A percentile compares a stretch with the other conserved stretches of the same genome.
Conservation (phyloP, 768 basidiomycete genomes). For the Cystobasidium tubakii region DNA sequence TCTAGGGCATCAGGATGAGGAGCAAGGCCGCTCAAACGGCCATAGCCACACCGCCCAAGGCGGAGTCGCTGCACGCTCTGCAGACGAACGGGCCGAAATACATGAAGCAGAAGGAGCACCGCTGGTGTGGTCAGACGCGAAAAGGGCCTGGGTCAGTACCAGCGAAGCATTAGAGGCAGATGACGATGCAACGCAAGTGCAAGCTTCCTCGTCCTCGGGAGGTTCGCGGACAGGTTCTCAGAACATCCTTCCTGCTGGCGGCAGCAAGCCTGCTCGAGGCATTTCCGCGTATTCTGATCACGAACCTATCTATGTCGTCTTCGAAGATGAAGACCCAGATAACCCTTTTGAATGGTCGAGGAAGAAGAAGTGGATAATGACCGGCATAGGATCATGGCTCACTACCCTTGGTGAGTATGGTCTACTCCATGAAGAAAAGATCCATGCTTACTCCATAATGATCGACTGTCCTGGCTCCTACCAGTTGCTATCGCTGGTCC, state of each 20-base stretch:
- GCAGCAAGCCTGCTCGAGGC: not conserved
- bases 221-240: not conserved
- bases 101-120: conserved; percentile 28
- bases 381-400: conserved; percentile 29
- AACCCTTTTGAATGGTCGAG: conserved; percentile 37
- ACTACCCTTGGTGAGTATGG: conserved; percentile 12
- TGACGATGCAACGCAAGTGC: not conserved
- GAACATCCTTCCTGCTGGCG: not conserved
- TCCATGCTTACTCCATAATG: not conserved
- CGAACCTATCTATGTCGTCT: conserved; percentile 35
- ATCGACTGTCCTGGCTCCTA: not conserved
- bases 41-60: no score
- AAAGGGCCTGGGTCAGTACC: not conserved
- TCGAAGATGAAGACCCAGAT: conserved; percentile 39
- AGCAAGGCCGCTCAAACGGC: not conserved
- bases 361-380: conserved; percentile 37
- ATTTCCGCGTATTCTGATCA: not conserved
- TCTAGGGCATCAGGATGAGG: conserved; percentile 9
- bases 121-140: not conserved
- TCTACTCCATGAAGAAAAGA: not conserved
- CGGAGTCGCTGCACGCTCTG: not conserved
- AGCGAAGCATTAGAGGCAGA: not conserved
- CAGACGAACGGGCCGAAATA: conserved; percentile 15
- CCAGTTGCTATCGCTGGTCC: conserved; percentile 33
- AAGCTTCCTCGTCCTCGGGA: not conserved